Percentiles rank a stretch among this genome's conserved stretches.
These are phyloP conservation scores for Angomonas desouzai DNA, from an alignment of 208 protist species.

Conservation along the genomic window DNA sequence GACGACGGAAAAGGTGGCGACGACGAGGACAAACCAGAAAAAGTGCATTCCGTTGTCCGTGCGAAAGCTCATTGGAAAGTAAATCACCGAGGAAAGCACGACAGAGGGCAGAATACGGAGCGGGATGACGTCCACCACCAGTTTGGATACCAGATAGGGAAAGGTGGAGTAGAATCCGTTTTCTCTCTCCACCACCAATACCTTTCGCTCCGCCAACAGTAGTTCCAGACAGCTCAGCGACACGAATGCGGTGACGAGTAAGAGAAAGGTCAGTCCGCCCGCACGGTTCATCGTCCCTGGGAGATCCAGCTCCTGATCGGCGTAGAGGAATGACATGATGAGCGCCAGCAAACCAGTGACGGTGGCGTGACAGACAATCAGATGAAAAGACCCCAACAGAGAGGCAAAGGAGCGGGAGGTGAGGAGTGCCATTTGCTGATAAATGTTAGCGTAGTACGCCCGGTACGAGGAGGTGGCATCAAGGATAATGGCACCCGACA, in stretches of 20 bases:
- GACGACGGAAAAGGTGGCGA: constrained; percentile 80
- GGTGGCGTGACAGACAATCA: constrained; percentile 76
- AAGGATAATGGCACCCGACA: constrained; percentile 40
- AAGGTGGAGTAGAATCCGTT: constrained; percentile 86
- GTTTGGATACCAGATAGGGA: constrained; percentile 87
- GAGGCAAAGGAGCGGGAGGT: constrained; percentile 58
- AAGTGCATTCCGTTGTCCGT: constrained; percentile 75
- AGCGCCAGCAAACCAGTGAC: constrained; percentile 67
- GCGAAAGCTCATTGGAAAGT: constrained; percentile 90
- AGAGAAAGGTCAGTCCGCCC: constrained; percentile 78
- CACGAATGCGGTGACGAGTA: constrained; percentile 83
- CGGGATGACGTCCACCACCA: constrained; percentile 87
- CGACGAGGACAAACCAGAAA: constrained; percentile 82
- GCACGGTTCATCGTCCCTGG: constrained; percentile 85
- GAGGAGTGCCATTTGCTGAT: constrained; percentile 76
- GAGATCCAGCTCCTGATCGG: constrained; percentile 71
- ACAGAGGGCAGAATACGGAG: constrained; percentile 79
- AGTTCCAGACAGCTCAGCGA: constrained; percentile 86
- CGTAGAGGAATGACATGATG: constrained; percentile 84
- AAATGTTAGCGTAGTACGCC: constrained; percentile 83
- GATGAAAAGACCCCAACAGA: constrained; percentile 72
- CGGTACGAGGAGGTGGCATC: constrained; percentile 35
- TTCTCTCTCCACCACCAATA: constrained; percentile 85
- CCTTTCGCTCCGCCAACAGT: constrained; percentile 82
- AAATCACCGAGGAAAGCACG: constrained; percentile 84